Evolutionary conservation across 2,329 filamentous ascomycete species (phyloP).

Genomic region (Fusarium staphyleae): DNA sequence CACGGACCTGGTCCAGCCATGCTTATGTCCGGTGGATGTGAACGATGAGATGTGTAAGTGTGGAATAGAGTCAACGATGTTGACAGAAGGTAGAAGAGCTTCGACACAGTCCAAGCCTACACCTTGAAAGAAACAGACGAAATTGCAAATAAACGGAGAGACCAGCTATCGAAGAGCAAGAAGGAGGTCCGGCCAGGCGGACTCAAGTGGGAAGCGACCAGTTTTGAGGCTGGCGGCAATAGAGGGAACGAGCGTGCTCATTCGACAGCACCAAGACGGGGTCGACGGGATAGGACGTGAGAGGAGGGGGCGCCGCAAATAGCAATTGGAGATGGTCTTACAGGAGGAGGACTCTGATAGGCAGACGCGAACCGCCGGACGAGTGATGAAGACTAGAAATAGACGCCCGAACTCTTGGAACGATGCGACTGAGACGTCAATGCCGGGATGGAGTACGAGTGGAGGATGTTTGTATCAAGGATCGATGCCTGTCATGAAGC

Average conservation of each 20-base stretch:
- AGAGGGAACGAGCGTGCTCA: conserved; percentile 41
- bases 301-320: conserved; percentile 38
- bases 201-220: conserved; percentile 52
- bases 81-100: conserved; percentile 29
- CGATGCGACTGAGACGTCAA: conserved; percentile 47
- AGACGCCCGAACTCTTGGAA: conserved; percentile 39
- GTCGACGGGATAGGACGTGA: conserved; percentile 42
- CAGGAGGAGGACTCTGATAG: conserved; percentile 41
- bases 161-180: conserved; percentile 62
- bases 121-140: conserved; percentile 42
- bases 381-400: conserved; percentile 36
- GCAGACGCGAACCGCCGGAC: conserved; percentile 34
- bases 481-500: background rate
- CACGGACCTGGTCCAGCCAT: conserved; percentile 53
- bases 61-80: conserved; percentile 14
- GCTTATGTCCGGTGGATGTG: conserved; percentile 32
- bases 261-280: conserved; percentile 49
- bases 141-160: conserved; percentile 55
- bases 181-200: conserved; percentile 46
- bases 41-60: conserved; percentile 9
- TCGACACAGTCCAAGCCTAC: conserved; percentile 40
- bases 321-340: conserved; percentile 40
- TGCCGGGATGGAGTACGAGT: conserved; percentile 16
- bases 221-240: conserved; percentile 57
- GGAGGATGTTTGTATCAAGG: conserved; percentile 1